Evolutionary conservation across 495 filamentous ascomycete genomes (phyloP).

Genomic region (Lepraria neglecta): DNA sequence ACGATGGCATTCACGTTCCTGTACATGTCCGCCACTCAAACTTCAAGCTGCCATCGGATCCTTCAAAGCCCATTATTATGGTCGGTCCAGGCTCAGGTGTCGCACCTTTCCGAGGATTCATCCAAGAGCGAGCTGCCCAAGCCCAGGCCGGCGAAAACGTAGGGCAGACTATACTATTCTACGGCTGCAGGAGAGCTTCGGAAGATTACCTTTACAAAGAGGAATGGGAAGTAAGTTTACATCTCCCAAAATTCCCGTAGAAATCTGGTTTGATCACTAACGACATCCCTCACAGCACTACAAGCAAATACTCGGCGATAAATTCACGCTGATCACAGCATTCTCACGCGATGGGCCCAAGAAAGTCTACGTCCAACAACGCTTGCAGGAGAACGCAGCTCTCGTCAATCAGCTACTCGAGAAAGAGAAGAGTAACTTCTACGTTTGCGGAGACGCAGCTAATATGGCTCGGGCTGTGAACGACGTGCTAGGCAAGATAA

Average conservation of each 20-base stretch:
- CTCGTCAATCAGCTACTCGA: conserved; percentile 83
- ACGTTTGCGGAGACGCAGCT: conserved; percentile 95
- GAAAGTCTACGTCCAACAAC: conserved; percentile 97
- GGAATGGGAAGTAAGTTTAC: conserved; percentile 79
- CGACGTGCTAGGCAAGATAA: conserved; percentile 71
- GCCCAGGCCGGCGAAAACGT: conserved; percentile 75
- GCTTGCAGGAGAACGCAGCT: conserved; percentile 71
- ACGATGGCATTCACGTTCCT: conserved; percentile 91
- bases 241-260: background rate
- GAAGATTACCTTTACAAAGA: conserved; percentile 92
- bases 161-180: conserved; percentile 87
- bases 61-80: conserved; percentile 88
- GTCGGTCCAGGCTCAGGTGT: conserved; percentile 96
- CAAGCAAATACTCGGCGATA: conserved; percentile 73
- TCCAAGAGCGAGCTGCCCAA: conserved; percentile 83
- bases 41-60: conserved; percentile 97
- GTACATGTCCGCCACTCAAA: conserved; percentile 97
- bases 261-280: background rate
- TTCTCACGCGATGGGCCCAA: conserved; percentile 78
- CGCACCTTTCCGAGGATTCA: conserved; percentile 90
- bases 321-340: conserved; percentile 79
- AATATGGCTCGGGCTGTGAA: conserved; percentile 99
- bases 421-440: conserved; percentile 86
- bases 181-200: conserved; percentile 73
- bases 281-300: conserved; percentile 53